A percentile compares a stretch with the other conserved stretches of the same genome.
phyloP scores from a whole-genome alignment of 2,329 filamentous ascomycete genomes.

The Microsporum ferrugineum region DNA sequence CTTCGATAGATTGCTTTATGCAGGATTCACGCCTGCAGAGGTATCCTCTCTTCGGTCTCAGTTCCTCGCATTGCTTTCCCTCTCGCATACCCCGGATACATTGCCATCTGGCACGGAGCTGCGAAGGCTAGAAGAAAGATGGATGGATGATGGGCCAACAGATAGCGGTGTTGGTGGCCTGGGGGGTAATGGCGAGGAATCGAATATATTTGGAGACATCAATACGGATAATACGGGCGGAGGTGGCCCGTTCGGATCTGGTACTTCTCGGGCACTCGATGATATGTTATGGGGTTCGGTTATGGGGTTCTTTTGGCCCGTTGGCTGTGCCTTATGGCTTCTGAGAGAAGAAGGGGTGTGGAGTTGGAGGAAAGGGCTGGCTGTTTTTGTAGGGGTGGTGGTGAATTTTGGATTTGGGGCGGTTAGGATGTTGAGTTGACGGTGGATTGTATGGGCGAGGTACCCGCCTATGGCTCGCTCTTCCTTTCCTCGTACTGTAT shows the following conservation, averaged over 20 bases:
- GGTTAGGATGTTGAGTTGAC: slow-evolving; percentile 45
- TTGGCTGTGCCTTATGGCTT: slow-evolving; percentile 76
- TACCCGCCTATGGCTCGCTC: neutral
- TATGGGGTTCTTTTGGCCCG: slow-evolving; percentile 89
- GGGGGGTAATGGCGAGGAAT: slow-evolving; percentile 23
- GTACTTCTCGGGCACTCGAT: slow-evolving; percentile 48
- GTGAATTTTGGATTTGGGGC: slow-evolving; percentile 68
- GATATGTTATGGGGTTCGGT: slow-evolving; percentile 79
- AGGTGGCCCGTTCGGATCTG: slow-evolving; percentile 19
- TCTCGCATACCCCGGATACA: slow-evolving; percentile 73
- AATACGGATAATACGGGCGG: slow-evolving; percentile 12
- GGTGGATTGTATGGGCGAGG: neutral
- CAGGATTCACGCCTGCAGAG: slow-evolving; percentile 73
- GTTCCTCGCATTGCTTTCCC: slow-evolving; percentile 73
- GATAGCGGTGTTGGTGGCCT: slow-evolving; percentile 29
- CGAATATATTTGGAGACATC: slow-evolving; percentile 31
- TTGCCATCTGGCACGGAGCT: slow-evolving; percentile 71
- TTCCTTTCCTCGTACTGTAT: neutral
- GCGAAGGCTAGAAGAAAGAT: slow-evolving; percentile 71
- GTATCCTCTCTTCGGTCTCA: slow-evolving; percentile 76
- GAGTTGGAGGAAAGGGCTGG: slow-evolving; percentile 71
- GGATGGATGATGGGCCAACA: slow-evolving; percentile 60
- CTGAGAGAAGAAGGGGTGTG: slow-evolving; percentile 79
- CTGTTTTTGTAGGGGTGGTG: slow-evolving; percentile 72
- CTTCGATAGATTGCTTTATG: slow-evolving; percentile 72